Conservation (phyloP, 306 rosid species). For the Begonia peltatifolia region DNA sequence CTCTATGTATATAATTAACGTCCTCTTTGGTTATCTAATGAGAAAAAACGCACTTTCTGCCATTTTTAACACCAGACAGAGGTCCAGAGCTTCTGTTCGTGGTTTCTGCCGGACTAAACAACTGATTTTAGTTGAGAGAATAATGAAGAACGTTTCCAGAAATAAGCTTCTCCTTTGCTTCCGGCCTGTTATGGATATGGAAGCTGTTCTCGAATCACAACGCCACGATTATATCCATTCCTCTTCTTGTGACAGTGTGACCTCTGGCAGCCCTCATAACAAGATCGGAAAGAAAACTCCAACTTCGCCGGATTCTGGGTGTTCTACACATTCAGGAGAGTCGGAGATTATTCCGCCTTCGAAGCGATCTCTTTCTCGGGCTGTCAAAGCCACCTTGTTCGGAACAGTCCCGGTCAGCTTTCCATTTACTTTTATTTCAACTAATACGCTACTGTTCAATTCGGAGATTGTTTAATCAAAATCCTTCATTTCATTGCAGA, state of each 20-base stretch:
- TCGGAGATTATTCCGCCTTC: constrained; percentile 12
- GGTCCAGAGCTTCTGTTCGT: too few species aligned
- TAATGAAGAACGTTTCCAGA: constrained; percentile 42
- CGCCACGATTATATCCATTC: neutral
- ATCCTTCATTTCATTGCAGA: too few species aligned
- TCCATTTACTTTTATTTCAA: neutral
- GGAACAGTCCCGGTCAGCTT: constrained; percentile 34
- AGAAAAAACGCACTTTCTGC: too few species aligned
- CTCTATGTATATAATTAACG: too few species aligned
- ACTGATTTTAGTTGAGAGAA: neutral
- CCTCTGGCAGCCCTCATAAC: constrained; percentile 7
- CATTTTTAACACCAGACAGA: too few species aligned
- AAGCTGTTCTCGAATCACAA: constrained; percentile 23
- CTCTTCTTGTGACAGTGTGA: constrained; percentile 15
- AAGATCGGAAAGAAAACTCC: constrained; percentile 7
- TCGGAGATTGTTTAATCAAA: too few species aligned
- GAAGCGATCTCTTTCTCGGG: constrained; percentile 25
- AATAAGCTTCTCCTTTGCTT: constrained; percentile 61
- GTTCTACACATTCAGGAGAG: constrained; percentile 1
- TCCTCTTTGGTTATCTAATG: too few species aligned
- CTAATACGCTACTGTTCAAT: too few species aligned
- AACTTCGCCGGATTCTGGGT: constrained; percentile 9
- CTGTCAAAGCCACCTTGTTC: constrained; percentile 30
- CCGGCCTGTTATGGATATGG: constrained; percentile 46
- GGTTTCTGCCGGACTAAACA: too few species aligned